Percentiles rank a stretch among this genome's conserved stretches.
These are phyloP conservation scores for Magnaporthales sp. DNA, from an alignment of 2,329 filamentous ascomycete species.

Conservation along the genomic window DNA sequence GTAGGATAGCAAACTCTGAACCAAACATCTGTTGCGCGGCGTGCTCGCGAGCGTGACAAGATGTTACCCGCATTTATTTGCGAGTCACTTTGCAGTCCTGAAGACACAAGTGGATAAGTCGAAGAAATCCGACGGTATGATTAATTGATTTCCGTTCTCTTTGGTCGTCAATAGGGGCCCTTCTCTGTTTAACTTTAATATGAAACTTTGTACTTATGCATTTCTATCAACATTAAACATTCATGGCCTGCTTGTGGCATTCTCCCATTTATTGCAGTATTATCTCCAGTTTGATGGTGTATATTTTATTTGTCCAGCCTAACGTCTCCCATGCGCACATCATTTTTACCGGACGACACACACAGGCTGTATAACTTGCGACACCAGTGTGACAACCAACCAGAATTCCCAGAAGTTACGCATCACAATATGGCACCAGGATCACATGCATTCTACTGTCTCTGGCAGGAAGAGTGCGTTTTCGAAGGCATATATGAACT, in stretches of 20 bases:
- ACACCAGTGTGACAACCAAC: neutral
- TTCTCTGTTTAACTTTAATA: too few species aligned
- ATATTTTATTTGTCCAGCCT: too few species aligned
- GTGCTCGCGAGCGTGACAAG: neutral
- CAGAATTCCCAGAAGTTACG: neutral
- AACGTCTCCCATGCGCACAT: too few species aligned
- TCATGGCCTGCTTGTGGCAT: too few species aligned
- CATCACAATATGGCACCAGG: conserved; percentile 35
- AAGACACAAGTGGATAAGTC: neutral
- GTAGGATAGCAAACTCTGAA: neutral
- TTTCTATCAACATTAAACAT: too few species aligned
- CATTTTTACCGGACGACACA: neutral
- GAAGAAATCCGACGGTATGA: too few species aligned
- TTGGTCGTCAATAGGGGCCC: too few species aligned
- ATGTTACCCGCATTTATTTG: neutral
- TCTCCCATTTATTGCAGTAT: too few species aligned
- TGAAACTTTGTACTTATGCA: too few species aligned
- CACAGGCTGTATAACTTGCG: neutral
- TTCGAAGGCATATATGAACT: conserved; percentile 39
- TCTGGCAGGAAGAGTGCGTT: conserved; percentile 44
- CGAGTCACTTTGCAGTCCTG: neutral
- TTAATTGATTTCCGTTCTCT: too few species aligned
- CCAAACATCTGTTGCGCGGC: neutral
- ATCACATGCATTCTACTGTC: conserved; percentile 43
- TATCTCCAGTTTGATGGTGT: too few species aligned